Evolutionary conservation across 495 filamentous ascomycete species (phyloP), one percentile per base, ranked within the genome.

Genomic region (Aspergillus coremiiformis): DNA sequence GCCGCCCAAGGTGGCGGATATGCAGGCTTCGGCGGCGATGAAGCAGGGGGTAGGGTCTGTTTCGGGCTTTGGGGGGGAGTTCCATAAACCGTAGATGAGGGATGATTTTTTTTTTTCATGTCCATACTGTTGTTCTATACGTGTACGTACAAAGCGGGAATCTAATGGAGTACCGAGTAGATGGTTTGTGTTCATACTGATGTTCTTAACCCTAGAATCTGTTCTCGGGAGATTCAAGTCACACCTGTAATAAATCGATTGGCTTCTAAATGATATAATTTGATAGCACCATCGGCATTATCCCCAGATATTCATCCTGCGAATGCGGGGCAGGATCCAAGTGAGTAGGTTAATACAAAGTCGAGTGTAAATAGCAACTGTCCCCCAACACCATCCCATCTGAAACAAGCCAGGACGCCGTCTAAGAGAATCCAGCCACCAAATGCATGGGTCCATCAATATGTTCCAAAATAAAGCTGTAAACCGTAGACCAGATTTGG

Each of bases 1-100:
- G 47, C 93, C 93, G 23, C 89, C 90, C 1, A 99, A 99, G 69
- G 91, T 97, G 14, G 73, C 72, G 3, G 81, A 84, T 60, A 64
- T 84, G 56, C 66, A 83, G 49, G 71, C 71, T 20, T 66, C 64
- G 4, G 60, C 64, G 39, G 73, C 71, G 7, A 74, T 76, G 70
- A 73, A 71, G 46, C 67, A 74, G 47, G 66, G 57, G 4, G 10
- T 47, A 9, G 53, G 63, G 1, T 22, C 53, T 30, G 58, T n/a
- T n/a, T 15, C 12, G 10, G 2, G 11, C 10, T 41, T 21, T 8
- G 37, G 37, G 37, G 21, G 46, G 46, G 26, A 17, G 17, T 19
- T 47, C 2, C 50, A 47, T 21, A 47, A 33, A 49, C 26, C 48
- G 12, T 56, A 44, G 26, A 44, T 43, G 24, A 27, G 6, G 23